Percentiles rank a stretch among this genome's conserved stretches.
phyloP scores from a whole-genome alignment of 306 rosid genomes.

The Albizia julibrissin region DNA sequence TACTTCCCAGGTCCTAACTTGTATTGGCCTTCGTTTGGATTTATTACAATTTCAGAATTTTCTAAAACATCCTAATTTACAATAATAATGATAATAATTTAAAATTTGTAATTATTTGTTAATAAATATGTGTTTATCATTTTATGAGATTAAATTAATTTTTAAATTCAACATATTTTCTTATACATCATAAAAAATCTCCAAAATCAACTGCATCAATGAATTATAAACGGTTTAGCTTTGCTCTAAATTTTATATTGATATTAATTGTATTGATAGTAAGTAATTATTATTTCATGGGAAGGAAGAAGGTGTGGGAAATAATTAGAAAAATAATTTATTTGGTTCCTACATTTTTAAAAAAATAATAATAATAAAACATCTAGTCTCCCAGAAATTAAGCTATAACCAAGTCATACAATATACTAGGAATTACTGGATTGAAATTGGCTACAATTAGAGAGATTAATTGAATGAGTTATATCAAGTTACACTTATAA shows the following conservation, averaged over 20 bases:
- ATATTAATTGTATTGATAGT: too few relatives aligned
- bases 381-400: too few relatives aligned
- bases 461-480: too few relatives aligned
- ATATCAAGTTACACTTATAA: not conserved
- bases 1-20: not conserved
- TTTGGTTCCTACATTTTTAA: not conserved
- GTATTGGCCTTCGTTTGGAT: not conserved
- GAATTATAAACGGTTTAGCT: not conserved
- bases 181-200: not conserved
- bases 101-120: too few relatives aligned
- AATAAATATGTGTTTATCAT: too few relatives aligned
- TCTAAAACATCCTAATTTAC: not conserved
- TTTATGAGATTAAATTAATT: too few relatives aligned
- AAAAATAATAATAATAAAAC: not conserved
- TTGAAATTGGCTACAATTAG: too few relatives aligned
- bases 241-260: not conserved
- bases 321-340: too few relatives aligned
- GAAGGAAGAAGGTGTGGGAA: not conserved
- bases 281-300: not conserved
- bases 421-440: not conserved
- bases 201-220: not conserved
- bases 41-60: not conserved
- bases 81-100: too few relatives aligned
- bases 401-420: too few relatives aligned
- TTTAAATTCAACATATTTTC: too few relatives aligned